A percentile compares a stretch with the other conserved stretches of the same genome.
Conservation (phyloP, 1,284 basidiomycete genomes). For the Ceratobasidium sp. region DNA sequence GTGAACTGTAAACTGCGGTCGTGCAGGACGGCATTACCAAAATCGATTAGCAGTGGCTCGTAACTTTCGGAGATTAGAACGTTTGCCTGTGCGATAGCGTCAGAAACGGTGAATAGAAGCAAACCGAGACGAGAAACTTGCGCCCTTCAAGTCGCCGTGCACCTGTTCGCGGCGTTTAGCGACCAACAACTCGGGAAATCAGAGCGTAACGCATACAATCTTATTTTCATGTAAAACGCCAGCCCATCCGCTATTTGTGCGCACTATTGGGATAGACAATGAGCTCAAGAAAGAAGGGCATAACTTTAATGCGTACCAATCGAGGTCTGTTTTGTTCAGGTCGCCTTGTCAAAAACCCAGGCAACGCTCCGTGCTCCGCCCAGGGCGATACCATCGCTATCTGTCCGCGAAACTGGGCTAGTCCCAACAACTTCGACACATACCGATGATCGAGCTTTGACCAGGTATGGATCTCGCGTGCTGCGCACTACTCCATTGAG, state of each 20-base stretch:
- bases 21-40: not conserved
- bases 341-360: not conserved
- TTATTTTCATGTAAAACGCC: constrained; percentile 8
- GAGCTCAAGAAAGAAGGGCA: not conserved
- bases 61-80: not conserved
- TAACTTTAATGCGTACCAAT: not conserved
- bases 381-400: constrained; percentile 32
- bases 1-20: constrained; percentile 10
- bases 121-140: not conserved
- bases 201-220: not conserved
- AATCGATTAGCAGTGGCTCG: constrained; percentile 5
- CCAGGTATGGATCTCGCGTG: constrained; percentile 27
- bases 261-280: not conserved
- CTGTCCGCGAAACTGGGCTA: not conserved
- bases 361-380: constrained; percentile 11
- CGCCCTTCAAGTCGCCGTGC: constrained; percentile 15
- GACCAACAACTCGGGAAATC: not conserved
- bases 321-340: not conserved
- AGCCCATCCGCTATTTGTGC: not conserved
- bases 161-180: not conserved
- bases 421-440: constrained; percentile 1
- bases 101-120: not conserved
- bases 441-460: constrained; percentile 33
- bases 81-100: not conserved
- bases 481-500: not conserved